Conservation (phyloP, 257 asterid species). For the Scutellaria baicalensis region DNA sequence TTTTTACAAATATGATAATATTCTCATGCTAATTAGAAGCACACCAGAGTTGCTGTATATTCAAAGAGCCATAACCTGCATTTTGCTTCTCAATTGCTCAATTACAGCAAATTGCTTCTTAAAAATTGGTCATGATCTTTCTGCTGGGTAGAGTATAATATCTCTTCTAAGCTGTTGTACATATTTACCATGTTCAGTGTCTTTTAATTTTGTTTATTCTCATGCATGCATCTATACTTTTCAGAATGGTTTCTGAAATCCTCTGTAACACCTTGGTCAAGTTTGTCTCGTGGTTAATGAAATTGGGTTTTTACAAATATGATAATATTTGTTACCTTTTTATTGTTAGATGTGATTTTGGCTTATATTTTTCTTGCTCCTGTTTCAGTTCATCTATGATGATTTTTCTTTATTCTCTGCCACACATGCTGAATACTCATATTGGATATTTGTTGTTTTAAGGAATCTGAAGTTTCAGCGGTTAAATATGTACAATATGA, state of each 20-base stretch:
- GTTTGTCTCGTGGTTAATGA: background rate
- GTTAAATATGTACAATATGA: conserved; percentile 73
- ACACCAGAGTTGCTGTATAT: background rate
- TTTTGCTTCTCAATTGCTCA: background rate
- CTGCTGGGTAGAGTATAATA: background rate
- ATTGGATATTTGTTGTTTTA: conserved; percentile 19
- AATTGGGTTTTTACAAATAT: background rate
- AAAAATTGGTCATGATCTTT: background rate
- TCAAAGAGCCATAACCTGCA: background rate
- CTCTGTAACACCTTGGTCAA: background rate
- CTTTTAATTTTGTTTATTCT: background rate
- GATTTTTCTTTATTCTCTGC: background rate
- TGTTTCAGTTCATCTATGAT: background rate
- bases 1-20: background rate
- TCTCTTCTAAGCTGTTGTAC: background rate
- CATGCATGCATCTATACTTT: background rate
- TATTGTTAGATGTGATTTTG: background rate
- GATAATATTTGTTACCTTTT: background rate
- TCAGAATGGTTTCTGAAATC: background rate
- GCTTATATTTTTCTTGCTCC: background rate
- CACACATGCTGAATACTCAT: conserved; percentile 10
- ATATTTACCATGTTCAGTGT: background rate
- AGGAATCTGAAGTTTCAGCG: conserved; percentile 99
- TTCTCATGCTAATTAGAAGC: background rate
- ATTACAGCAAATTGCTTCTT: background rate